Evolutionary conservation across 176 grass and related monocot genomes (phyloP).

Genomic region (Leersia perrieri): DNA sequence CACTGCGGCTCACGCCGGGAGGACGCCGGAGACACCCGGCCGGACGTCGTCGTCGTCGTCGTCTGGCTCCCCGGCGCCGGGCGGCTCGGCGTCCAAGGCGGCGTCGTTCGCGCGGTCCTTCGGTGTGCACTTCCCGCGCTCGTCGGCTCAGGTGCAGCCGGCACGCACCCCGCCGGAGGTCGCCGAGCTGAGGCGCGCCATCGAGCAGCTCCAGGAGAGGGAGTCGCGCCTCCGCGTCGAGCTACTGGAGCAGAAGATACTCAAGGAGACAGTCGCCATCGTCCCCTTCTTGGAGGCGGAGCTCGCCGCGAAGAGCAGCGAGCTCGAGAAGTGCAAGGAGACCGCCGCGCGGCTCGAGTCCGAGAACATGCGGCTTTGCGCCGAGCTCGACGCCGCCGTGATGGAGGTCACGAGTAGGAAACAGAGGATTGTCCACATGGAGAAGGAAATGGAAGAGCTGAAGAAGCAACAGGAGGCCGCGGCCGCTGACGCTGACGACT

Average conservation of each 20-base stretch:
- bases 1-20: neutral
- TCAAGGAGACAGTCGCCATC: conserved; percentile 79
- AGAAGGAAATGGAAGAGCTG: conserved; percentile 63
- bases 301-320: conserved; percentile 51
- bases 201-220: conserved; percentile 90
- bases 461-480: conserved; percentile 28
- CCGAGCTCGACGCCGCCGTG: conserved; percentile 57
- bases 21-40: conserved; percentile 24
- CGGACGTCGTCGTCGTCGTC: conserved; percentile 16
- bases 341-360: conserved; percentile 48
- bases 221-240: conserved; percentile 88
- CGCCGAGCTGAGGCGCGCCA: conserved; percentile 67
- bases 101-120: conserved; percentile 66
- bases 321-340: conserved; percentile 56
- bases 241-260: conserved; percentile 92
- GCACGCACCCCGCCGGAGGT: conserved; percentile 65
- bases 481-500: conserved; percentile 57
- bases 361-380: conserved; percentile 67
- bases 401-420: conserved; percentile 53
- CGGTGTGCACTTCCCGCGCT: conserved; percentile 77
- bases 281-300: conserved; percentile 91
- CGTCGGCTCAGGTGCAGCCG: conserved; percentile 73
- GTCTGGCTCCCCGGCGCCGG: conserved; percentile 15
- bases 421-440: conserved; percentile 61
- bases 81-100: conserved; percentile 39